phyloP scores from a whole-genome alignment of 2,329 filamentous ascomycete genomes.

The Colletotrichum godetiae region DNA sequence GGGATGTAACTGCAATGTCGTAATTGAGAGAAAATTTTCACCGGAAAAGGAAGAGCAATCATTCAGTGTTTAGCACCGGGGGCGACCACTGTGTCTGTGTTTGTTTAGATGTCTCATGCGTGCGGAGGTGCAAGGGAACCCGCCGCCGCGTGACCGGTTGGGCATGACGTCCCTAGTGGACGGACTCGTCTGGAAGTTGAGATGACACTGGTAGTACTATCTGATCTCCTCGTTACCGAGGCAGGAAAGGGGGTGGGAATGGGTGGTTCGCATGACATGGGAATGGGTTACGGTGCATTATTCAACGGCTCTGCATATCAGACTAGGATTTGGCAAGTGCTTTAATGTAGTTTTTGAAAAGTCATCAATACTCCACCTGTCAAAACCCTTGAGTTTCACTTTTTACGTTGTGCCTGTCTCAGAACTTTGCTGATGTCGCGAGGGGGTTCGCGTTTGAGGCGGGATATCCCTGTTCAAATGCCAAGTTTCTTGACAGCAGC shows the following conservation, averaged over 20 bases:
- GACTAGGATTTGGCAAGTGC: slow-evolving; percentile 15
- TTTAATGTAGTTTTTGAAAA: slow-evolving; percentile 11
- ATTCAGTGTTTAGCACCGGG: background rate
- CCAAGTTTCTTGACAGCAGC: background rate
- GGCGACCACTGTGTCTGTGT: background rate
- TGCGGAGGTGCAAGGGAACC: background rate
- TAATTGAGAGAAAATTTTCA: too few relatives aligned
- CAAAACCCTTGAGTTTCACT: background rate
- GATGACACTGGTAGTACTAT: background rate
- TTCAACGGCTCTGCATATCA: slow-evolving; percentile 2
- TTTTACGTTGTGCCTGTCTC: background rate
- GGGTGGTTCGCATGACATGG: background rate
- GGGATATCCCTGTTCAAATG: background rate
- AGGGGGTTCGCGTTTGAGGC: background rate
- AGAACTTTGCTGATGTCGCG: background rate
- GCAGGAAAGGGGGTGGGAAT: background rate
- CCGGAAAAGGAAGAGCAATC: background rate
- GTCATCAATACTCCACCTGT: background rate
- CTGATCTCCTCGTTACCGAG: background rate
- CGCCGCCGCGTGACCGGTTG: background rate
- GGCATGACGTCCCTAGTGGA: background rate
- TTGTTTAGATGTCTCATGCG: background rate
- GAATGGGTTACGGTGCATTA: slow-evolving; percentile 14
- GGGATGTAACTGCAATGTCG: too few relatives aligned
- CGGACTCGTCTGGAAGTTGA: background rate